Conservation (phyloP, 495 filamentous ascomycete genomes). For the Talaromyces adpressus region DNA sequence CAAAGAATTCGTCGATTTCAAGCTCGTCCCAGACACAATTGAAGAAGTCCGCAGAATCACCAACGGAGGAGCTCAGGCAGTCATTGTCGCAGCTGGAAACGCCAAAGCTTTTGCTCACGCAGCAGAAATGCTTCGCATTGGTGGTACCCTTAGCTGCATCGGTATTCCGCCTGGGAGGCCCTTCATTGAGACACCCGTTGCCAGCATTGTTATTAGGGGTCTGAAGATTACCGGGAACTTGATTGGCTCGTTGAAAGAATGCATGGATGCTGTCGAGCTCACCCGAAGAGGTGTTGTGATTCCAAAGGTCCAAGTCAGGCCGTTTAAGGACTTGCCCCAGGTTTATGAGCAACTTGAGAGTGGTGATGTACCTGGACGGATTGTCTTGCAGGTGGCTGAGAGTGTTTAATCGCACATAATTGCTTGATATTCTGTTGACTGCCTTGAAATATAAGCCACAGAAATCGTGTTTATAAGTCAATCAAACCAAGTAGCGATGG, state of each 20-base stretch:
- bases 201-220: constrained; percentile 43
- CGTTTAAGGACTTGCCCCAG: constrained; percentile 33
- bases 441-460: background rate
- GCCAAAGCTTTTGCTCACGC: constrained; percentile 39
- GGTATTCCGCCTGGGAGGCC: constrained; percentile 39
- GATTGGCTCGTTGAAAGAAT: constrained; percentile 43
- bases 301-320: constrained; percentile 35
- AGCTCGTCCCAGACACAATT: constrained; percentile 22
- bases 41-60: constrained; percentile 34
- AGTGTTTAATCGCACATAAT: background rate
- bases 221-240: constrained; percentile 39
- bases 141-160: constrained; percentile 42
- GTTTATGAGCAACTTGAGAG: constrained; percentile 6
- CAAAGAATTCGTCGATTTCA: constrained; percentile 40
- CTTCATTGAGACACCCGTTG: constrained; percentile 37
- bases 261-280: constrained; percentile 43
- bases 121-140: constrained; percentile 44
- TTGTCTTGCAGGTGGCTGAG: constrained; percentile 28
- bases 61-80: constrained; percentile 35
- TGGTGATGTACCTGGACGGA: constrained; percentile 18
- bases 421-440: background rate
- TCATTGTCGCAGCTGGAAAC: constrained; percentile 36
- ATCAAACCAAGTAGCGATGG: background rate
- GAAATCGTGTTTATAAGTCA: background rate
- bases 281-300: constrained; percentile 39